Evolutionary conservation across 768 basidiomycete genomes (phyloP), one percentile per base, ranked within the genome.

Genomic region (Pulveroboletus sp.): DNA sequence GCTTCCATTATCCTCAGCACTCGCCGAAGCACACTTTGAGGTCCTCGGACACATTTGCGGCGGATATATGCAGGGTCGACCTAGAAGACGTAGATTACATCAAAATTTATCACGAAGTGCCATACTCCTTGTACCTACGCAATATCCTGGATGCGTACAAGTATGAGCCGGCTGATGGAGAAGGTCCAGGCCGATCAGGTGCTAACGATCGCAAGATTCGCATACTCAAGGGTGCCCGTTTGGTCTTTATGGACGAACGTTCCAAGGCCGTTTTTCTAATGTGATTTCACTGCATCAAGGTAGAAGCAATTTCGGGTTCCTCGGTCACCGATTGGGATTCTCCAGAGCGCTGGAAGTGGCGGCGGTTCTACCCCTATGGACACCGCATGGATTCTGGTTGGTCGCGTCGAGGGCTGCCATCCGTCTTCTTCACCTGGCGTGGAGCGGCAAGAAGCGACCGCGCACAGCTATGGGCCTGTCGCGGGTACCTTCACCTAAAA

Each of bases 41-140:
- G 17, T 49, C 47, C 26, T 47, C 36, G 23, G 51, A 57, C 24
- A 47, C 36, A 19, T 52, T 53, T 20, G 37, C 54, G 34, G 30
- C 50, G 31, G 61, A 61, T 23, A 44, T 59, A 14, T 54, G 50
- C 53, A 53, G 24, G 26, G 46, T 53, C 11, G 58, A 58, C 17
- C 47, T 76, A 42, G 65, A 67, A 31, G 49, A 49, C 8, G 59
- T 69, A 37, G 81, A 83, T 57, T 70, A 78, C 55, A 76, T 84
- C 68, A 82, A 80, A 61, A 63, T 84, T 29, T 82, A 81, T 61
- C 81, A 82, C 57, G 80, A 82, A 53, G 71, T 74, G 26, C 53
- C 61, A 31, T 68, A 72, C 54, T 71, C 78, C 7, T 72, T 81
- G 63, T 63, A 68, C 51, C 61, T 84, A 13, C 72, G 82, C 38